Conservation (phyloP, 805 yeast species). For the Nakazawaea wyomingensis region DNA sequence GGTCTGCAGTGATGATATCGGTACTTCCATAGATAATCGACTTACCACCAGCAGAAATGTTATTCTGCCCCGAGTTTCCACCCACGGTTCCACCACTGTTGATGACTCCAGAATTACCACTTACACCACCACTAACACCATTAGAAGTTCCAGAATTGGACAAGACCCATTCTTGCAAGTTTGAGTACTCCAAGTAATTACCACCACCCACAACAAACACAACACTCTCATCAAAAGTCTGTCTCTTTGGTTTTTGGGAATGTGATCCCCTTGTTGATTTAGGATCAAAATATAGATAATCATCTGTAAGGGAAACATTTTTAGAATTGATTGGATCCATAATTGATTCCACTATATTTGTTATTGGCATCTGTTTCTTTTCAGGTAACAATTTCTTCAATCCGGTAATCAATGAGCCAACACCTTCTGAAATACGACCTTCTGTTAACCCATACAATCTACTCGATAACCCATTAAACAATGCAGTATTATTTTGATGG, state of each 20-base stretch:
- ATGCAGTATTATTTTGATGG: constrained; percentile 37
- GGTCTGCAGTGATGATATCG: constrained; percentile 62
- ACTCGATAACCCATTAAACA: constrained; percentile 69
- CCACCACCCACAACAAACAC: constrained; percentile 98
- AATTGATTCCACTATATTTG: constrained; percentile 85
- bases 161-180: constrained; percentile 82
- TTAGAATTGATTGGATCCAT: constrained; percentile 78
- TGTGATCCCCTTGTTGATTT: constrained; percentile 81
- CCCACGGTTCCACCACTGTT: not conserved
- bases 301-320: constrained; percentile 75
- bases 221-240: constrained; percentile 70
- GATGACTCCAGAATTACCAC: too few species aligned
- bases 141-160: constrained; percentile 21
- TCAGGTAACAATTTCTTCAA: constrained; percentile 84
- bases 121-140: too few species aligned
- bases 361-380: constrained; percentile 81
- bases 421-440: constrained; percentile 81
- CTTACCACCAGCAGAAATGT: constrained; percentile 25
- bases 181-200: constrained; percentile 88
- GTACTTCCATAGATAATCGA: constrained; percentile 85
- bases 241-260: constrained; percentile 83
- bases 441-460: constrained; percentile 76
- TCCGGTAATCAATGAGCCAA: constrained; percentile 83
- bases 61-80: not conserved
- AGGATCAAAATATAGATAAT: constrained; percentile 88